Evolutionary conservation across 1,284 basidiomycete species (phyloP), one percentile per base, ranked within the genome.

Genomic region (Cerrena zonata): DNA sequence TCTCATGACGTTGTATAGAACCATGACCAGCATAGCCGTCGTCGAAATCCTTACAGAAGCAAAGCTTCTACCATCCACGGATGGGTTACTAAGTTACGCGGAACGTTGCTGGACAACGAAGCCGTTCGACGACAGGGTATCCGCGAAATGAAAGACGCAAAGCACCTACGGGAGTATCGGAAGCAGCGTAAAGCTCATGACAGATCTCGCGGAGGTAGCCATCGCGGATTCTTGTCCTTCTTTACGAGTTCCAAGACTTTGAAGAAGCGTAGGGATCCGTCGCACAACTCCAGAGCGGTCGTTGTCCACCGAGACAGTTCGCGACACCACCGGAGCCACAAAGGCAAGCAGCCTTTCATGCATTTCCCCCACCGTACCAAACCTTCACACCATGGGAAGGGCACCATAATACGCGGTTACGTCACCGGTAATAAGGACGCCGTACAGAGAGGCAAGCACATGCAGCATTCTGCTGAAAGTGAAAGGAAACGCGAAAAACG

Each of bases 71-170:
- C 75, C 3, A 74, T 86, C 64, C 86, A 88, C 59, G 86, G 86
- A 47, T 88, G 85, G 84, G 71, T 89, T 53, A 79, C 81, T n/a
- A 88, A 88, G 66, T 78, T 82, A 77, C 77, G 86, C 54, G 86
- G 86, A 27, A 88, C 86, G 15, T 69, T 89, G 44, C 62, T 74
- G 23, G 85, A 83, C 30, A 74, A 85, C 61, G 86, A 89, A 61
- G 59, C 57, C n/a, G 67, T 84, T 40, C 74, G 86, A 55, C 76
- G 66, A 46, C 71, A 64, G 57, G 81, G 70, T 43, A 67, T 69
- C 36, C 52, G 56, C 26, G 70, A 72, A 62, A 71, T 72, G 68
- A 60, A 58, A 53, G 57, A 62, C 21, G 68, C 69, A 18, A 57
- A 58, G 26, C 64, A 59, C 4, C 38, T 57, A 19, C 60, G 67